phyloP scores from a whole-genome alignment of 1,284 basidiomycete genomes.

The Cerioporus squamosus region DNA sequence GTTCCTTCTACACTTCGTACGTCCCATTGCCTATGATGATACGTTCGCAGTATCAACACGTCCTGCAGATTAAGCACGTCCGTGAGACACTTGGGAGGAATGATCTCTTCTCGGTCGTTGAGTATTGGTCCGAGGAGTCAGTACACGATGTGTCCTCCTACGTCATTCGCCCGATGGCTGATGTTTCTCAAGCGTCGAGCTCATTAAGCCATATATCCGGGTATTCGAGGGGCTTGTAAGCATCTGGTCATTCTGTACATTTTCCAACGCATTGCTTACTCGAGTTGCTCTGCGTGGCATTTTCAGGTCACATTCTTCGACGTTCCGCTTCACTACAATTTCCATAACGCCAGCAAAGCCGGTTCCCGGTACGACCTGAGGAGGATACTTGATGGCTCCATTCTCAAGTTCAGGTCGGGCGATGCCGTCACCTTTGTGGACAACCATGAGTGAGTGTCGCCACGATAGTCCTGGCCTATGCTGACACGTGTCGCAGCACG shows the following conservation, averaged over 20 bases:
- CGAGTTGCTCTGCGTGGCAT: neutral
- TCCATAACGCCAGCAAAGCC: conserved; percentile 64
- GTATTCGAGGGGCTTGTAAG: conserved; percentile 65
- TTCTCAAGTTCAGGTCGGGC: conserved; percentile 61
- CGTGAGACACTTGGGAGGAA: conserved; percentile 48
- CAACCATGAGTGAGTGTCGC: conserved; percentile 72
- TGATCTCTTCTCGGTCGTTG: conserved; percentile 73
- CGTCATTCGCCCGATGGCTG: neutral
- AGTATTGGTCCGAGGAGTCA: conserved; percentile 75
- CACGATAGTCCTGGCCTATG: neutral
- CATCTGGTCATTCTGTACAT: neutral
- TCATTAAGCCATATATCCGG: conserved; percentile 59
- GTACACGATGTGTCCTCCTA: conserved; percentile 24
- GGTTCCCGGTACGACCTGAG: conserved; percentile 70
- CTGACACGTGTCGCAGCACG: conserved; percentile 46
- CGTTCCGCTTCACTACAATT: conserved; percentile 76
- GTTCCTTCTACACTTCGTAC: conserved; percentile 70
- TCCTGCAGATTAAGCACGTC: conserved; percentile 51
- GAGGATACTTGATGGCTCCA: conserved; percentile 59
- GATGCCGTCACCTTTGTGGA: conserved; percentile 85
- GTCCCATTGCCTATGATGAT: conserved; percentile 43
- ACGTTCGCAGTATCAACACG: conserved; percentile 29
- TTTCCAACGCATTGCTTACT: neutral
- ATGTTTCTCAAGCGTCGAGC: conserved; percentile 45
- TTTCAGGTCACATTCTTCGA: conserved; percentile 77